Base-by-base conservation (phyloP, 257 asterid species). In the Plectranthus barbatus region DNA sequence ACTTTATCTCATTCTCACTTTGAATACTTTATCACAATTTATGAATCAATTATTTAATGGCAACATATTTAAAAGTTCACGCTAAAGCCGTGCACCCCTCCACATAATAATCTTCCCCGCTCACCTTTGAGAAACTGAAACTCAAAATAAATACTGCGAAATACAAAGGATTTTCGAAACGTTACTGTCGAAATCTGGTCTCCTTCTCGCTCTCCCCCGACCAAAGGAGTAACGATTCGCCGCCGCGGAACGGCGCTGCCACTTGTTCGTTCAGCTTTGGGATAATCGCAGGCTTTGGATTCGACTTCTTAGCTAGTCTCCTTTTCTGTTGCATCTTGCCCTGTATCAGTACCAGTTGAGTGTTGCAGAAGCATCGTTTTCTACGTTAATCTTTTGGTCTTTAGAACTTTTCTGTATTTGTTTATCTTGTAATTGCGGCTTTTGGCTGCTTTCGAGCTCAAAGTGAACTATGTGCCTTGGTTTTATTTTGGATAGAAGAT, bases 221-320 rank as follows among this genome's bases (percentile, higher is more conserved):
- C 77, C 70, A 70, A 75, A 70, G 50, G 21, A 67, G 62, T 64
- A 83, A 72, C 82, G 79, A 77, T 70, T 71, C 81, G 61, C 82
- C 84, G 83, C 48, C 77, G 85, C 54, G 29, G 44, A 9, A 17
- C 60, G 71, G 71, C 74, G 76, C 79, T 69, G 68, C 71, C 47
- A 31, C 70, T 62, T 33, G 6, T 31, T 26, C 47, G 42, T 29
- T 3, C 57, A 61, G 26, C 46, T 70, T 64, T 1, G 54, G 31
- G 7, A 33, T 48, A 15, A 21, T 37, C 40, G 33, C 31, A n/a
- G 31, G 5, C 31, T 26, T 15, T 31, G 60, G 34, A 20, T 41
- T 36, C 46, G 56, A 47, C 17, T 52, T 40, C 56, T 48, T 39
- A 15, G 4, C 36, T 45, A 34, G 19, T 52, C 51, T 50, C 55